phyloP scores from a whole-genome alignment of 176 grass and related monocot genomes.

The Pharus latifolius region DNA sequence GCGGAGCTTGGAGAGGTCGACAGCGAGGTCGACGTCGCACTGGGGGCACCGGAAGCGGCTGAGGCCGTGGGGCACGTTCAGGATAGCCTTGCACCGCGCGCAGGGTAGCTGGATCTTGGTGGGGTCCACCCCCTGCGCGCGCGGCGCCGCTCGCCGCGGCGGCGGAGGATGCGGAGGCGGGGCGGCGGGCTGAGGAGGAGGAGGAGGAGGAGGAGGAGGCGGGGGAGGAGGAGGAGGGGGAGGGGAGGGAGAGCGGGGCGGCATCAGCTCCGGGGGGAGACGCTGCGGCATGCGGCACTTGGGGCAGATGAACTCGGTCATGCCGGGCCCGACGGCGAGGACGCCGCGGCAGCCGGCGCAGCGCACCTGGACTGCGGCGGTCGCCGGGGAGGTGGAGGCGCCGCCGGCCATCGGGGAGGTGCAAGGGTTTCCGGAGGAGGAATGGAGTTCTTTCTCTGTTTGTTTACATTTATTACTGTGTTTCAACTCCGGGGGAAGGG shows the following conservation, averaged over 20 bases:
- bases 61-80: slow-evolving; percentile 61
- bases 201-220: neutral
- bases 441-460: no score
- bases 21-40: slow-evolving; percentile 48
- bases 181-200: neutral
- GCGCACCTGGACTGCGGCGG: slow-evolving; percentile 16
- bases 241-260: slow-evolving; percentile 22
- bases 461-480: no score
- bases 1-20: slow-evolving; percentile 43
- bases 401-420: neutral
- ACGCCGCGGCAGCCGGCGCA: slow-evolving; percentile 39
- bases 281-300: slow-evolving; percentile 41
- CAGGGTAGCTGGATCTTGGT: slow-evolving; percentile 59
- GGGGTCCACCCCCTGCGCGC: slow-evolving; percentile 30
- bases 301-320: slow-evolving; percentile 61
- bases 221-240: slow-evolving; percentile 26
- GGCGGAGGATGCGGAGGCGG: slow-evolving; percentile 11
- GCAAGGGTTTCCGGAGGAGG: no score
- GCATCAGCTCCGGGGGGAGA: slow-evolving; percentile 54
- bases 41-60: slow-evolving; percentile 52
- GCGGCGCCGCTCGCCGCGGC: neutral
- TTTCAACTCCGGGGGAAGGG: slow-evolving; percentile 44
- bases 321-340: slow-evolving; percentile 35
- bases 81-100: slow-evolving; percentile 54
- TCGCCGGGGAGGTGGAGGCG: neutral